Conservation (phyloP, 1,284 basidiomycete genomes). For the Tetrapyrgos nigripes region DNA sequence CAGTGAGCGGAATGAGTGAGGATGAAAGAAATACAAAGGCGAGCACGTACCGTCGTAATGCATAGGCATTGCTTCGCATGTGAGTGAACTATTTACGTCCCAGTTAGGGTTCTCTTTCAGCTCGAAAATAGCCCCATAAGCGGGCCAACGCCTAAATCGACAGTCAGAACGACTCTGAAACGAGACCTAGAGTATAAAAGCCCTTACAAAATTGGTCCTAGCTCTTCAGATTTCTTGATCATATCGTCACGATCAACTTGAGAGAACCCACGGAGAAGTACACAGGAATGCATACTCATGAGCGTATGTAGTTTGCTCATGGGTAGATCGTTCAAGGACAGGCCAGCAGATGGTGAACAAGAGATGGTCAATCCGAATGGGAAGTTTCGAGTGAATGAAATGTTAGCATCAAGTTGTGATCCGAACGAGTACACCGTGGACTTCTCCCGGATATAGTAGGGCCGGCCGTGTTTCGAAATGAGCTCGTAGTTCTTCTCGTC, state of each 20-base stretch:
- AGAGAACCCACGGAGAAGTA: background rate
- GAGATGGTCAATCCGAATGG: background rate
- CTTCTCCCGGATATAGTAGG: conserved; percentile 1
- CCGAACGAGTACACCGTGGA: background rate
- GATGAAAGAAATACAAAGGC: background rate
- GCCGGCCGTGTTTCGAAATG: background rate
- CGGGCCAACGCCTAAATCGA: background rate
- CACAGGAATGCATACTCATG: background rate
- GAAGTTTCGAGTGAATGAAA: background rate
- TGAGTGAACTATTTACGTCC: background rate
- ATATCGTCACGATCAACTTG: background rate
- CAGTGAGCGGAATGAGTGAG: background rate
- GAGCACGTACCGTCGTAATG: conserved; percentile 4
- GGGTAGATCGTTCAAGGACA: background rate
- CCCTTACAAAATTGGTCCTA: background rate
- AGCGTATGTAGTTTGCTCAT: background rate
- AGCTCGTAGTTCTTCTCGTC: background rate
- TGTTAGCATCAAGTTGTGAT: background rate
- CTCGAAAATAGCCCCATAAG: background rate
- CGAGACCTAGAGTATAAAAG: background rate
- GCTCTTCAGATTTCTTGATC: background rate
- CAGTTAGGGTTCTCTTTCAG: background rate
- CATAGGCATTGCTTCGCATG: conserved; percentile 1
- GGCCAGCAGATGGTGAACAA: background rate
- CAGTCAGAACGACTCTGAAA: background rate